A percentile compares a stretch with the other conserved stretches of the same genome.
Evolutionary conservation across 305 asterid species (phyloP).

Genomic region (Nicotiana rustica): DNA sequence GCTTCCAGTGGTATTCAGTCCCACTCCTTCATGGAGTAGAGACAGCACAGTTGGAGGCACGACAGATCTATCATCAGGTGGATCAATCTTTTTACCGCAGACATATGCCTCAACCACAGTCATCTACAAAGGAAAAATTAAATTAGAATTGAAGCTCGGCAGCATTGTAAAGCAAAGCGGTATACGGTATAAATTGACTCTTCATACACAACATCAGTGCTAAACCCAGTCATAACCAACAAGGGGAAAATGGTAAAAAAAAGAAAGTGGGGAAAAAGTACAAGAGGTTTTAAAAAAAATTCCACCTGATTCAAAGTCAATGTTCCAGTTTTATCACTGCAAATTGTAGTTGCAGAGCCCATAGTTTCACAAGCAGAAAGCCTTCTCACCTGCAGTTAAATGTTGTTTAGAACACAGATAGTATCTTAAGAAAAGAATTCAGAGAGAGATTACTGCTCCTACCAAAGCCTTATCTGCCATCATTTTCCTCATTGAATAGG

Average conservation of each 20-base stretch:
- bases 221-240: neutral
- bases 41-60: constrained; percentile 60
- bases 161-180: constrained; percentile 31
- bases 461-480: constrained; percentile 99
- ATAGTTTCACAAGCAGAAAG: constrained; percentile 59
- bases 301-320: constrained; percentile 87
- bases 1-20: constrained; percentile 92
- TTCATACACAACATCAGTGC: neutral
- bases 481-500: constrained; percentile 98
- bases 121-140: constrained; percentile 59
- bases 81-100: constrained; percentile 65
- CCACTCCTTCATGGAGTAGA: constrained; percentile 83
- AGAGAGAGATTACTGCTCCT: constrained; percentile 38
- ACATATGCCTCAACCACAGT: constrained; percentile 83
- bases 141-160: constrained; percentile 28
- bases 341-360: constrained; percentile 99
- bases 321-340: constrained; percentile 98
- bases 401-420: constrained; percentile 30
- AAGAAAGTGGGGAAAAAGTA: neutral
- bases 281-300: neutral
- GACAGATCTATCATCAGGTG: constrained; percentile 62
- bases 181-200: constrained; percentile 21
- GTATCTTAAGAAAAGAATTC: neutral
- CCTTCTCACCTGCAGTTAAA: constrained; percentile 30
- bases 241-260: neutral